Evolutionary conservation across 352 stramenopile species (phyloP).

Genomic region (Phytophthora capsici): DNA sequence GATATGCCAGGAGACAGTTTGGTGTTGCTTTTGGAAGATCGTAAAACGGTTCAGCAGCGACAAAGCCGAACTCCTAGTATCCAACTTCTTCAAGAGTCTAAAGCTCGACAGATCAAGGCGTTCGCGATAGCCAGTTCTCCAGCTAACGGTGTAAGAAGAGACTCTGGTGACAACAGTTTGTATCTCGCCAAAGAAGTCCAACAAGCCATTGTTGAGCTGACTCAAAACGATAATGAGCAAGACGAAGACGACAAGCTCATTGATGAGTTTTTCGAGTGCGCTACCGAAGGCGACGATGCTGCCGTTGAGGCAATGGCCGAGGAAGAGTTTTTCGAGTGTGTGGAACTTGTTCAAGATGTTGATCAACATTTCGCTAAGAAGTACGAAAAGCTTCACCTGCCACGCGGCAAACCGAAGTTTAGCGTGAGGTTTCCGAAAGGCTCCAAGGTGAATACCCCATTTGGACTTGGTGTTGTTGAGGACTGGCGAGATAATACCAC

Average conservation of each 20-base stretch:
- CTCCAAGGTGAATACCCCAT: slow-evolving; percentile 65
- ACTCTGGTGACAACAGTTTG: slow-evolving; percentile 5
- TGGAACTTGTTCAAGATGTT: slow-evolving; percentile 66
- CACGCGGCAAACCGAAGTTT: slow-evolving; percentile 12
- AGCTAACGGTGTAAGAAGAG: background rate
- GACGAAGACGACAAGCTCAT: slow-evolving; percentile 62
- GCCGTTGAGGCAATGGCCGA: slow-evolving; percentile 67
- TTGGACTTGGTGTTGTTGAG: slow-evolving; percentile 64
- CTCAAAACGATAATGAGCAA: slow-evolving; percentile 27
- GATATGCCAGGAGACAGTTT: slow-evolving; percentile 82
- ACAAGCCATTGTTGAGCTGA: slow-evolving; percentile 40
- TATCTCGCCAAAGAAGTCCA: slow-evolving; percentile 31
- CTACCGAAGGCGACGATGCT: slow-evolving; percentile 58
- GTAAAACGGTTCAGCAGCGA: slow-evolving; percentile 37
- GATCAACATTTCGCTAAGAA: slow-evolving; percentile 48
- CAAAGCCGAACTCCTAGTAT: slow-evolving; percentile 39
- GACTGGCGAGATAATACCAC: slow-evolving; percentile 44
- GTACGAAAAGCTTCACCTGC: slow-evolving; percentile 24
- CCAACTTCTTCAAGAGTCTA: slow-evolving; percentile 39
- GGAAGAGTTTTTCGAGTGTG: slow-evolving; percentile 87
- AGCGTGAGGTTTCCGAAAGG: slow-evolving; percentile 52
- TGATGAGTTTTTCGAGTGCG: slow-evolving; percentile 82
- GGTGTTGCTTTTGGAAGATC: slow-evolving; percentile 77
- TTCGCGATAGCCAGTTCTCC: slow-evolving; percentile 25
- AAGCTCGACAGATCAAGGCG: slow-evolving; percentile 39